phyloP scores from a whole-genome alignment of 2,329 filamentous ascomycete species.

The Colletotrichum spinosum region DNA sequence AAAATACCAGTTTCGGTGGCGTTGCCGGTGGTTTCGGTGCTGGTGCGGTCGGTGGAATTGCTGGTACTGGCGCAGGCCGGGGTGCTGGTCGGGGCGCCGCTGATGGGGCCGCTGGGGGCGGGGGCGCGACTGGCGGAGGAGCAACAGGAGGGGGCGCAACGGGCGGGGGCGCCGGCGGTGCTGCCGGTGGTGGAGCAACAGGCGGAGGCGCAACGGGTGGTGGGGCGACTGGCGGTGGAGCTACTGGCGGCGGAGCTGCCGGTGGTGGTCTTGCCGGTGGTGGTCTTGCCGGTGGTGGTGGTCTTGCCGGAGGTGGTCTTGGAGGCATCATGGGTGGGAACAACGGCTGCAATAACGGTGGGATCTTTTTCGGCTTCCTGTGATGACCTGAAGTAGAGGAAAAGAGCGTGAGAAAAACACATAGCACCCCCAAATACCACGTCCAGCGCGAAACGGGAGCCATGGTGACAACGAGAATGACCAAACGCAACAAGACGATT shows the following conservation, averaged over 20 bases:
- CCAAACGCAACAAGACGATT: background rate
- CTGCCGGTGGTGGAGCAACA: too few species aligned
- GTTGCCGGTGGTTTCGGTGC: background rate
- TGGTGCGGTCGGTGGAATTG: background rate
- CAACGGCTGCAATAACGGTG: too few species aligned
- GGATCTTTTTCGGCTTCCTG: too few species aligned
- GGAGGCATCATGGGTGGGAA: too few species aligned
- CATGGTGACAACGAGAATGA: constrained; percentile 7
- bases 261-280: too few species aligned
- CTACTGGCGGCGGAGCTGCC: background rate
- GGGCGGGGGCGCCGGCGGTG: too few species aligned
- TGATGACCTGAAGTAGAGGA: background rate
- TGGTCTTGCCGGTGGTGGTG: background rate
- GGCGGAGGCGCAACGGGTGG: too few species aligned
- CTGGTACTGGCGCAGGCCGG: background rate
- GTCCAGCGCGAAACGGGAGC: constrained; percentile 11
- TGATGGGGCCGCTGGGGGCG: too few species aligned
- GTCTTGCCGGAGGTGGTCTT: background rate
- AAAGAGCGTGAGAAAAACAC: constrained; percentile 8
- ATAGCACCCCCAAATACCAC: background rate
- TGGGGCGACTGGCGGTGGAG: constrained; percentile 6
- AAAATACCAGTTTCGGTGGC: background rate
- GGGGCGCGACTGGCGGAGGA: too few species aligned
- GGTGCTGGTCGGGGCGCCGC: background rate
- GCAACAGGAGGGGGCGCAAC: too few species aligned